Evolutionary conservation across 441 rosid species (phyloP), one percentile per base, ranked within the genome.

Genomic region (Populus hybrid): DNA sequence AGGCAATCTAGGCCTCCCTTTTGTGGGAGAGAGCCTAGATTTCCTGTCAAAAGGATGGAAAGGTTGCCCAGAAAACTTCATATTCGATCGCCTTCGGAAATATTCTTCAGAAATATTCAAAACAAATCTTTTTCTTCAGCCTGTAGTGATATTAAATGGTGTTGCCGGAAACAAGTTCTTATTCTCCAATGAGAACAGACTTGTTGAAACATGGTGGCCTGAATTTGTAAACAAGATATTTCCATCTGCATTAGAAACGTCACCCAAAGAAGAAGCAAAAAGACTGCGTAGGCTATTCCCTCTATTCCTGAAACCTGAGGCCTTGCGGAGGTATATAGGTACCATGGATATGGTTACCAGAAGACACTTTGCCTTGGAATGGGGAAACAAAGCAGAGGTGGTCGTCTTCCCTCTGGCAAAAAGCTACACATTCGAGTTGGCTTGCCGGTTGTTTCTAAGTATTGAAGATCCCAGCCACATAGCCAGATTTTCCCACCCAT

Each of bases 381-480:
- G 89, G 90, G 83, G 81, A 59, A 80, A 78, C 16, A 78, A 83
- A 69, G 40, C 77, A 0, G 73, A 84, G 18, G 83, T 86, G 0
- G 2, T 61, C 1, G 90, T 86, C 4, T 81, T 80, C 61, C 87
- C 86, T 35, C 84, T 85, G 2, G 81, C 87, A 6, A 87, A 82
- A 50, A 72, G 23, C 10, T 88, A 83, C 71, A 86, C 90, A 4
- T 87, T 89, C 46, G 64, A 70, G 50, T 0, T 89, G 23, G 90
- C 92, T 8, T 86, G 89, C 30, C 80, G 82, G 0, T n/a, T 85
- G 66, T 85, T 89, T n/a, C 4, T 84, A 0, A 86, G 87, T 74
- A 21, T 89, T 6, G 88, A 89, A 3, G 86, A 89, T 6, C 82
- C 84, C 0, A 5, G 42, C 32, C 71, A 78, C 1, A 72, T 83